phyloP scores from a whole-genome alignment of 129 eudicot species.

The Kitagawia praeruptora region DNA sequence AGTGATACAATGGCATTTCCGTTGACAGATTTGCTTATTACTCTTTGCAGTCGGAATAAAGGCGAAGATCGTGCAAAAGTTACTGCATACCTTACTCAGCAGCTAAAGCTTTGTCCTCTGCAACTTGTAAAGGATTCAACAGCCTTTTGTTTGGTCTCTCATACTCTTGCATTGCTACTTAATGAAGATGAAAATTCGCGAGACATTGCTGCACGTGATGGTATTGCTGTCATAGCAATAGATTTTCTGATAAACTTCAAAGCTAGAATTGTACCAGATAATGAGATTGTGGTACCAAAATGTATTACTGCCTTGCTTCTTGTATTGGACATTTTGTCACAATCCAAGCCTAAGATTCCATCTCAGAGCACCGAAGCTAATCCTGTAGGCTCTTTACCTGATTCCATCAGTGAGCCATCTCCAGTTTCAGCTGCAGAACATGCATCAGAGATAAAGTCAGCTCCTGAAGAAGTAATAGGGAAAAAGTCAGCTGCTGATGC shows the following conservation, averaged over 20 bases:
- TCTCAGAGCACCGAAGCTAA: slow-evolving; percentile 42
- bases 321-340: slow-evolving; percentile 77
- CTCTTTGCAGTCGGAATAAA: slow-evolving; percentile 82
- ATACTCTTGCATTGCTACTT: slow-evolving; percentile 76
- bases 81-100: slow-evolving; percentile 61
- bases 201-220: slow-evolving; percentile 64
- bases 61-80: slow-evolving; percentile 89
- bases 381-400: slow-evolving; percentile 30
- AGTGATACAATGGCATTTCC: slow-evolving; percentile 75
- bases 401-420: slow-evolving; percentile 30
- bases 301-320: slow-evolving; percentile 84
- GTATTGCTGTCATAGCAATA: slow-evolving; percentile 46
- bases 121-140: slow-evolving; percentile 56
- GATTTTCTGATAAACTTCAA: slow-evolving; percentile 56
- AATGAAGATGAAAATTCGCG: slow-evolving; percentile 67
- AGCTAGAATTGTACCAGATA: slow-evolving; percentile 32
- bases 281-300: slow-evolving; percentile 48
- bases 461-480: slow-evolving; percentile 16
- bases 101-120: slow-evolving; percentile 61
- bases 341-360: slow-evolving; percentile 52
- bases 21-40: slow-evolving; percentile 72
- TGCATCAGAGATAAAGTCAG: not conserved
- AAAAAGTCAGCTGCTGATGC: slow-evolving; percentile 28
- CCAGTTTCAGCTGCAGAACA: slow-evolving; percentile 30
- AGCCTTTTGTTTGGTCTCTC: slow-evolving; percentile 67